Base-by-base conservation (phyloP, 1,284 basidiomycete species). In the Apiotrichum gracile region DNA sequence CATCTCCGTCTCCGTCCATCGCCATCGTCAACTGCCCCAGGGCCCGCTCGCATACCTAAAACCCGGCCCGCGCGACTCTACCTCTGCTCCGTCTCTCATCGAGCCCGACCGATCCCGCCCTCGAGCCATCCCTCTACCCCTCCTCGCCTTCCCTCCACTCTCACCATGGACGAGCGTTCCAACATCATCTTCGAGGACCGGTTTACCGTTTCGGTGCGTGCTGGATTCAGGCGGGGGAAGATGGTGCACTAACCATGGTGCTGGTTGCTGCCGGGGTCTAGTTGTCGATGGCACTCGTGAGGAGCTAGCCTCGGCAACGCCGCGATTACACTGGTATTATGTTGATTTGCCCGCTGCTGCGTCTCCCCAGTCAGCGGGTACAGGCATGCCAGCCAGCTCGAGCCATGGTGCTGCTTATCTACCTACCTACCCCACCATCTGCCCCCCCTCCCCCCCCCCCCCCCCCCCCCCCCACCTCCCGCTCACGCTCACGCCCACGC, bases 101-200 rank as follows among this genome's bases (percentile, higher is more conserved):
- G 2, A 29, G n/a, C 12, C 5, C 42, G 19, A 9, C 26, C 14
- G 2, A 3, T 14, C 4, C 6, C n/a, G n/a, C 6, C 12, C 21
- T 12, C 27, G 5, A n/a, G 6, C 25, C 27, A 3, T 16, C 7
- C 42, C 43, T 5, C 29, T 22, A 19, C n/a, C 22, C 21, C 46
- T n/a, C 35, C 17, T 19, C 16, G n/a, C 17, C 27, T 27, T 29
- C 24, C 39, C 16, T 13, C 24, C 34, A 22, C 3, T 8, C 12
- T 12, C 13, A 24, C 52, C 35, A 58, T 59, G 54, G 59, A 61
- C 58, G 58, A 60, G 52, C 58, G 58, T 33, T 57, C 61, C 33
- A 76, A 75, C 56, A 68, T 72, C 47, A 64, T 93, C 53, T 93
- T 96, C 69, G 86, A 91, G 66, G 91, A 94, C 73, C 84, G 91